Base-by-base conservation (phyloP, 2,329 filamentous ascomycete species). In the Epichloe aotearoae region DNA sequence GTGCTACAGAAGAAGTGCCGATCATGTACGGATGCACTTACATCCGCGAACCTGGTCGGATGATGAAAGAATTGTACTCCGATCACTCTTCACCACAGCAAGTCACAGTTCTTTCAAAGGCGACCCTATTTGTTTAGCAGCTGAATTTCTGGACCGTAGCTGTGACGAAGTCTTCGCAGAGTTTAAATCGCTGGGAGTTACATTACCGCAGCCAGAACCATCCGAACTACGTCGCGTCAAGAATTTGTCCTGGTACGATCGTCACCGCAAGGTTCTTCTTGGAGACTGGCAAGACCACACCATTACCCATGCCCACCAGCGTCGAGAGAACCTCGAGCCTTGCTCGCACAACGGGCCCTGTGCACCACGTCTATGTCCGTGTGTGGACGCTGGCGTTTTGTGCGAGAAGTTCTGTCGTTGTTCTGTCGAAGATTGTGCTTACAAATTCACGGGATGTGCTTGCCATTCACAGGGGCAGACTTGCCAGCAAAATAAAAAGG, bases 341-440 rank as follows among this genome's bases (percentile, higher is more conserved):
- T 90, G 86, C 59, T 74, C 74, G 48, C 86, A 90, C 58, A 76
- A 81, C 30, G 84, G 84, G 0, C 74, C 80, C 2, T 90, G 86
- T 63, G 75, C 75, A 15, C 66, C 66, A 3, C 67, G 68, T 4
- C 74, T 73, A 12, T 91, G 86, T 57, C 68, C 73, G 2, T 91
- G 86, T 59, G 80, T 78, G 15, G 64, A 72, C 46, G 70, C 75
- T 10, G 73, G 73, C 15, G 68, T 88, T 19, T 73, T 84, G 17
- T 91, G 86, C 60, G 86, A 90, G 56, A 84, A 84, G 56, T 82
- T 80, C 54, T 91, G 86, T 55, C 72, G 73, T 10, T 86, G 82
- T 58, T 75, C 77, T 0, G 72, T 73, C 3, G 74, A 79, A 10
- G 72, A 61, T 15, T 85, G 82, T 54, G 73, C 75, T 34, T 75